Conservation (phyloP, 2,329 filamentous ascomycete species). For the Diaporthe batatas region DNA sequence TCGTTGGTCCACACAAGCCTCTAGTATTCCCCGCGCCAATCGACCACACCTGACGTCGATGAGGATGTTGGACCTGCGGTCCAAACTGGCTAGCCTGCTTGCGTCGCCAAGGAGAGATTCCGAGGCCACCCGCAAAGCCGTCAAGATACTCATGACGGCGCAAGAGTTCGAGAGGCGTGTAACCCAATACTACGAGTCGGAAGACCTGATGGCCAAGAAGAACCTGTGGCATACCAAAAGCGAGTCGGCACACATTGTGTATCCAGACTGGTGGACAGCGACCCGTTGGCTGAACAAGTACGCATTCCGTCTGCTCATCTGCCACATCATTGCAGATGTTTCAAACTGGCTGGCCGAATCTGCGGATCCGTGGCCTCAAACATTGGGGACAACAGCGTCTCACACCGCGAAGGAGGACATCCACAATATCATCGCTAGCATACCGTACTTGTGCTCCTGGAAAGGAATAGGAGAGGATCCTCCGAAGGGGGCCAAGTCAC, state of each 20-base stretch:
- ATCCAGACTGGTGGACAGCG: conserved; percentile 37
- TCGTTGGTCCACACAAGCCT: conserved; percentile 27
- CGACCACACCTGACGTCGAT: conserved; percentile 32
- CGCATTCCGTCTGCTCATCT: conserved; percentile 32
- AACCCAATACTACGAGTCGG: conserved; percentile 19
- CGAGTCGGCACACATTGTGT: background rate
- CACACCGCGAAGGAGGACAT: conserved; percentile 29
- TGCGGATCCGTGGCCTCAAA: conserved; percentile 7
- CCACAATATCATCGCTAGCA: conserved; percentile 32
- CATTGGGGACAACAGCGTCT: conserved; percentile 9
- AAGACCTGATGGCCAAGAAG: conserved; percentile 26
- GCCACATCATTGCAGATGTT: conserved; percentile 36
- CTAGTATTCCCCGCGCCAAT: background rate
- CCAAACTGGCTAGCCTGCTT: conserved; percentile 18
- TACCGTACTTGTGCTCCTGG: conserved; percentile 35
- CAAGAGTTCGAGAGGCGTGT: conserved; percentile 34
- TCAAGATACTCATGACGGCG: conserved; percentile 30
- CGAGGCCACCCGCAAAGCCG: conserved; percentile 12
- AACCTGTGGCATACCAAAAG: background rate
- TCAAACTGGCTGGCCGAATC: conserved; percentile 32
- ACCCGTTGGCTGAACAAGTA: conserved; percentile 27
- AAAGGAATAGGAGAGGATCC: background rate
- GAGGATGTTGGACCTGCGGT: conserved; percentile 27
- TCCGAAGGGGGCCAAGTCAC: conserved; percentile 24
- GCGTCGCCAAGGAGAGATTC: conserved; percentile 7